Base-by-base conservation (phyloP, 2,329 filamentous ascomycete genomes). In the Colletotrichum euphorbiae region DNA sequence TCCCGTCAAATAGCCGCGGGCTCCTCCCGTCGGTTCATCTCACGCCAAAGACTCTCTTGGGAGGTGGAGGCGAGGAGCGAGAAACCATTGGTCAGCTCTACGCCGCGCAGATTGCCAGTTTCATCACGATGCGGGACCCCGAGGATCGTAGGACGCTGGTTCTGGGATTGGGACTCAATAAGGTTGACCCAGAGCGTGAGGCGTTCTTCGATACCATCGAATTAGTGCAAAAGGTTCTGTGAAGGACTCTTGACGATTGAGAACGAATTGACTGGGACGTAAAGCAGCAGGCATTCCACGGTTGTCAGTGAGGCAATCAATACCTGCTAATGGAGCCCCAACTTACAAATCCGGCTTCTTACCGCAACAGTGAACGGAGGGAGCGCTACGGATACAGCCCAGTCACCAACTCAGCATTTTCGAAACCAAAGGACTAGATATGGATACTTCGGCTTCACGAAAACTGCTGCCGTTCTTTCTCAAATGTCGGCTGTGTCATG, bases 31-130 rank as follows among this genome's bases (percentile, higher is more conserved):
- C 93, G 63, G 85, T 90, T 38, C 91, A 96, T 73, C 85, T 98
- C 46, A 97, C 93, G 0, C 93, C 96, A 1, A 95, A 90, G 42
- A 97, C 94, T 0, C 82, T 99, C 3, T 84, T 99, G 0, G 96
- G 96, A 2, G 94, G 91, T 9, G 93, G 94, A 51, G 89, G 91
- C 36, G 85, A 91, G 59, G 90, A 92, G 52, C 87, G 94, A 48
- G 94, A 98, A 75, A 93, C 91, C 0, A 79, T 97, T 5, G 95
- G 93, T 1, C 94, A 98, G 77, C 87, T 98, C 2, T 91, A 97
- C 75, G 94, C 94, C 3, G 93, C 93, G 48, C 95, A 98, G 75
- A 91, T 98, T 72, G 96, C 91, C 5, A 97, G 90, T 74, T 88
- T 91, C 43, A 87, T 99, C 67, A 85, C 90, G 17, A 88, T 91